A percentile compares a stretch with the other conserved stretches of the same genome.
Evolutionary conservation across 768 basidiomycete genomes (phyloP).

Genomic region (Phanerochaete carnosa): DNA sequence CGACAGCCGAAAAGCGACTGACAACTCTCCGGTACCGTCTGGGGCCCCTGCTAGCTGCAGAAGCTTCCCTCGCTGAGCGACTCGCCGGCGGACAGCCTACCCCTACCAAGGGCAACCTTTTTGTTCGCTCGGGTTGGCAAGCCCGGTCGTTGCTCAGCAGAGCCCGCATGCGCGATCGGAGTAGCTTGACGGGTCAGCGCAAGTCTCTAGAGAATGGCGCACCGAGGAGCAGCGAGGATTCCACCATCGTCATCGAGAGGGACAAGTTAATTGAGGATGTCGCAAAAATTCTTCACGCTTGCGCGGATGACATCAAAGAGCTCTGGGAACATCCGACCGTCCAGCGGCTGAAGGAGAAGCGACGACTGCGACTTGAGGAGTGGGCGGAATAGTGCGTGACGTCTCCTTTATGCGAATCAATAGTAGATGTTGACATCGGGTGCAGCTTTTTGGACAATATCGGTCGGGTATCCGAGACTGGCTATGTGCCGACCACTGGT

Average conservation of each 20-base stretch:
- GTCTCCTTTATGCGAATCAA: not conserved
- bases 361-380: constrained; percentile 77
- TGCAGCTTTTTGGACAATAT: constrained; percentile 75
- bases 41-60: constrained; percentile 56
- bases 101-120: constrained; percentile 64
- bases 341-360: constrained; percentile 59
- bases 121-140: constrained; percentile 82
- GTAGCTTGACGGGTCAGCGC: constrained; percentile 23
- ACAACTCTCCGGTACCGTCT: constrained; percentile 51
- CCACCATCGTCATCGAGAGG: constrained; percentile 26
- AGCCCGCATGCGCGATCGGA: constrained; percentile 27
- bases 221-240: constrained; percentile 16
- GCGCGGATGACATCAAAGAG: constrained; percentile 61
- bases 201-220: constrained; percentile 27
- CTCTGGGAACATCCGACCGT: constrained; percentile 76
- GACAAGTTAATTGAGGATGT: constrained; percentile 62
- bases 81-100: constrained; percentile 73
- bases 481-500: constrained; percentile 79
- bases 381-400: constrained; percentile 82
- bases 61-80: constrained; percentile 62
- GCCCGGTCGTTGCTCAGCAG: constrained; percentile 49
- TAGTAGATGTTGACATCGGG: constrained; percentile 13
- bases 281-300: constrained; percentile 53
- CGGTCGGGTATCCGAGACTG: constrained; percentile 59
- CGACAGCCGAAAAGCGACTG: constrained; percentile 18